Percentiles rank a stretch among this genome's conserved stretches.
Conservation (phyloP, 2,329 filamentous ascomycete species). For the Sordariomycetes sp. region DNA sequence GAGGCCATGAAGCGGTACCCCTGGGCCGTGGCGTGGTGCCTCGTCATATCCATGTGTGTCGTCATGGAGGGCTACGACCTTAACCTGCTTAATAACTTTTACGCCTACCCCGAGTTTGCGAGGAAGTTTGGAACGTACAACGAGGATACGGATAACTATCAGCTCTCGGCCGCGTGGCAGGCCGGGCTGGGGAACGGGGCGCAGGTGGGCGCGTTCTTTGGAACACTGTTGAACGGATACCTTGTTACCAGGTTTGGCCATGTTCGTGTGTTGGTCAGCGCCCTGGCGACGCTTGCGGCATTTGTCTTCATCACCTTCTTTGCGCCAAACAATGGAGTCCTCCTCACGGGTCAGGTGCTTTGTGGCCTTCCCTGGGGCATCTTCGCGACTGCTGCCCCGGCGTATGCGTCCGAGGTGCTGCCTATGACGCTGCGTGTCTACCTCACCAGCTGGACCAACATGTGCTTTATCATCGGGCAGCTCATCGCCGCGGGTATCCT, state of each 20-base stretch:
- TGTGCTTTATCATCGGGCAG: constrained; percentile 68
- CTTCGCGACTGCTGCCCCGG: constrained; percentile 44
- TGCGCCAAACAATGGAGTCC: constrained; percentile 41
- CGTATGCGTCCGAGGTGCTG: constrained; percentile 61
- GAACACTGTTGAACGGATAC: constrained; percentile 37
- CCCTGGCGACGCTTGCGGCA: constrained; percentile 36
- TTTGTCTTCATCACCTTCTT: constrained; percentile 56
- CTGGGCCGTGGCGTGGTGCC: constrained; percentile 36
- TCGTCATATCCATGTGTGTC: constrained; percentile 20
- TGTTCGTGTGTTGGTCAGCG: constrained; percentile 6
- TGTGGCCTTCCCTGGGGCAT: constrained; percentile 51
- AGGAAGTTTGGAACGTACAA: constrained; percentile 12
- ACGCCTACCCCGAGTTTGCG: constrained; percentile 19
- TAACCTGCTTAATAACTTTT: constrained; percentile 20
- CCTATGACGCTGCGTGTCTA: constrained; percentile 59
- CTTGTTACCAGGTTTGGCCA: constrained; percentile 25
- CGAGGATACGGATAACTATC: constrained; percentile 9
- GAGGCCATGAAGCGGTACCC: constrained; percentile 58
- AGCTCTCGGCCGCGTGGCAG: constrained; percentile 35
- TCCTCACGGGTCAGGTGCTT: constrained; percentile 48
- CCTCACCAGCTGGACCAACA: constrained; percentile 62
- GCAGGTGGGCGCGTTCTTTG: constrained; percentile 32
- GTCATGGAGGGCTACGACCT: constrained; percentile 28
- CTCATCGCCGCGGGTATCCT: constrained; percentile 63
- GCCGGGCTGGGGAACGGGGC: constrained; percentile 29